phyloP scores from a whole-genome alignment of 148 eudicot species.

The Cornus controversa region DNA sequence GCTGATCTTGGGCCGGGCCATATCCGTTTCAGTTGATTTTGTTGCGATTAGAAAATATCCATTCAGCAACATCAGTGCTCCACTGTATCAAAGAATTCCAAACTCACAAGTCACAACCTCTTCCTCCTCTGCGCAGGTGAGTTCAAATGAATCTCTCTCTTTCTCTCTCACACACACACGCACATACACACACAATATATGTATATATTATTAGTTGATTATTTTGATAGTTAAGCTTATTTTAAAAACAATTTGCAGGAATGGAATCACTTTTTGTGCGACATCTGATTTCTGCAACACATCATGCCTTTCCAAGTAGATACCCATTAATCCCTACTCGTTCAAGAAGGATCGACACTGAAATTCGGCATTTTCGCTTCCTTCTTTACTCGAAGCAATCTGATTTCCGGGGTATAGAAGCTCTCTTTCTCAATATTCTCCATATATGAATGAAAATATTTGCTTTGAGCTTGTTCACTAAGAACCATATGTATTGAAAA shows the following conservation, averaged over 20 bases:
- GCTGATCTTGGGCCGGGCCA: neutral
- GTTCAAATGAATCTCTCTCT: conserved; percentile 4
- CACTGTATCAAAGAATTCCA: neutral
- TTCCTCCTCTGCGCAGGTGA: neutral
- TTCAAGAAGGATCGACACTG: conserved; percentile 12
- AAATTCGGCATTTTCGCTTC: conserved; percentile 16
- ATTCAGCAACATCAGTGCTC: too few species aligned
- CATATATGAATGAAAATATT: neutral
- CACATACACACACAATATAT: neutral
- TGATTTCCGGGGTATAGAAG: conserved; percentile 29
- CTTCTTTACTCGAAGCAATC: conserved; percentile 30
- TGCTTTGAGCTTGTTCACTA: neutral
- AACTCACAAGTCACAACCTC: neutral
- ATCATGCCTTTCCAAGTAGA: conserved; percentile 1
- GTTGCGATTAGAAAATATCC: neutral
- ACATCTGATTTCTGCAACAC: conserved; percentile 20
- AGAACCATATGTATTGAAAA: neutral
- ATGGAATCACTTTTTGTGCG: conserved; percentile 34
- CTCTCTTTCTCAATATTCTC: neutral
- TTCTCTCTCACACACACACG: neutral
- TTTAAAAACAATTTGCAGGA: neutral
- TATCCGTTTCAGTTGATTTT: too few species aligned
- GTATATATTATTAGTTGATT: neutral
- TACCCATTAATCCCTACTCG: conserved; percentile 18
- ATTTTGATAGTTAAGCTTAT: neutral